A percentile compares a stretch with the other conserved stretches of the same genome.
Conservation (phyloP, 257 asterid species). For the Solanum virginianum region DNA sequence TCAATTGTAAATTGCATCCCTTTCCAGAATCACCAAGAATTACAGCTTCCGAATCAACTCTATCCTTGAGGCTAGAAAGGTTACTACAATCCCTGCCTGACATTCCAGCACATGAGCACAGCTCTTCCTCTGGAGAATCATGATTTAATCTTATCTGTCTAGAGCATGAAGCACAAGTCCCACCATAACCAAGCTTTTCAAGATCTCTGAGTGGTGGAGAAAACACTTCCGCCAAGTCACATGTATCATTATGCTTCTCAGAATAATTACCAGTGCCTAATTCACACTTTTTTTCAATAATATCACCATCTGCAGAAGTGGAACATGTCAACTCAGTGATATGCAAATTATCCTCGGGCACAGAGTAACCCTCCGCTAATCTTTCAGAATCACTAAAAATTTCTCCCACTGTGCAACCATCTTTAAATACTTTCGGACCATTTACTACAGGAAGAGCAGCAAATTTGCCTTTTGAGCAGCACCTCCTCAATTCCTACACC, state of each 20-base stretch:
- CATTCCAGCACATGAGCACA: constrained; percentile 40
- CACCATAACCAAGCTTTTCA: too few relatives aligned
- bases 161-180: constrained; percentile 45
- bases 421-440: constrained; percentile 7
- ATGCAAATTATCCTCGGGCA: constrained; percentile 4
- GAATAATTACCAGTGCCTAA: too few relatives aligned
- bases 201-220: constrained; percentile 10
- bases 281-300: constrained; percentile 5
- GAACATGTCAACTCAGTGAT: constrained; percentile 15
- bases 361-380: constrained; percentile 8
- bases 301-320: constrained; percentile 11
- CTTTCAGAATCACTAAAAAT: constrained; percentile 1
- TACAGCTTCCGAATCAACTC: constrained; percentile 35
- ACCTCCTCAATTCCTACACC: too few relatives aligned
- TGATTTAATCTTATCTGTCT: constrained; percentile 39
- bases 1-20: constrained; percentile 3
- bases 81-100: constrained; percentile 8
- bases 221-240: too few relatives aligned
- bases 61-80: constrained; percentile 26
- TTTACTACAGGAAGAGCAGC: constrained; percentile 6
- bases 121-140: constrained; percentile 45
- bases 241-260: too few relatives aligned
- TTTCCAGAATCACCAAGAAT: constrained; percentile 15
- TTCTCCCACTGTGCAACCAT: constrained; percentile 5
- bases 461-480: constrained; percentile 5